These are phyloP conservation scores for Epichloe festucae DNA, from an alignment of 2,329 filamentous ascomycete species.

Conservation along the genomic window DNA sequence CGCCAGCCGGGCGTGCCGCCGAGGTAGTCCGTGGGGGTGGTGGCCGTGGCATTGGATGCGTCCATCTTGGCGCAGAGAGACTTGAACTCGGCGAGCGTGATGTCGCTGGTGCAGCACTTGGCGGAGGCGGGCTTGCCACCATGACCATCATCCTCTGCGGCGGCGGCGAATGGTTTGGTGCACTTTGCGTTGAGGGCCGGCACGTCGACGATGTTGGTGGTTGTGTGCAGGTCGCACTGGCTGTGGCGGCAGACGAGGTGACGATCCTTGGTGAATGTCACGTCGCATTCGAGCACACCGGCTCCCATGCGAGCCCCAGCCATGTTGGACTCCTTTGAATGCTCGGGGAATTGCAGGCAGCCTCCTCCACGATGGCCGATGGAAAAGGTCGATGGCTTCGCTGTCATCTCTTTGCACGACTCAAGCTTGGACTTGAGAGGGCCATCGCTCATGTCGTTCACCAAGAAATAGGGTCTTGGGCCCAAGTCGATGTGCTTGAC, in stretches of 20 bases:
- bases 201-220: constrained; percentile 51
- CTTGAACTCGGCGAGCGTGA: constrained; percentile 55
- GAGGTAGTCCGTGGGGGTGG: constrained; percentile 44
- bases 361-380: constrained; percentile 51
- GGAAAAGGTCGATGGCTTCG: constrained; percentile 40
- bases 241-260: constrained; percentile 56
- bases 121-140: constrained; percentile 36
- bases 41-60: constrained; percentile 43
- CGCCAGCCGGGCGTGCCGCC: constrained; percentile 47
- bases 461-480: constrained; percentile 50
- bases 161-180: constrained; percentile 44
- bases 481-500: constrained; percentile 44
- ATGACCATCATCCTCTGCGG: constrained; percentile 22
- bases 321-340: constrained; percentile 44
- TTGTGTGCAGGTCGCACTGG: constrained; percentile 55
- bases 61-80: constrained; percentile 61
- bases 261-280: constrained; percentile 51
- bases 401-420: constrained; percentile 41
- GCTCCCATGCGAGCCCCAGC: constrained; percentile 56
- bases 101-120: constrained; percentile 59
- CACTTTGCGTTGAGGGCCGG: constrained; percentile 53
- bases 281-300: constrained; percentile 55
- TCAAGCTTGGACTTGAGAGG: constrained; percentile 46
- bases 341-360: constrained; percentile 51
- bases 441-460: constrained; percentile 48